Conservation (phyloP, 2,329 filamentous ascomycete genomes). For the Phialophora tarda region DNA sequence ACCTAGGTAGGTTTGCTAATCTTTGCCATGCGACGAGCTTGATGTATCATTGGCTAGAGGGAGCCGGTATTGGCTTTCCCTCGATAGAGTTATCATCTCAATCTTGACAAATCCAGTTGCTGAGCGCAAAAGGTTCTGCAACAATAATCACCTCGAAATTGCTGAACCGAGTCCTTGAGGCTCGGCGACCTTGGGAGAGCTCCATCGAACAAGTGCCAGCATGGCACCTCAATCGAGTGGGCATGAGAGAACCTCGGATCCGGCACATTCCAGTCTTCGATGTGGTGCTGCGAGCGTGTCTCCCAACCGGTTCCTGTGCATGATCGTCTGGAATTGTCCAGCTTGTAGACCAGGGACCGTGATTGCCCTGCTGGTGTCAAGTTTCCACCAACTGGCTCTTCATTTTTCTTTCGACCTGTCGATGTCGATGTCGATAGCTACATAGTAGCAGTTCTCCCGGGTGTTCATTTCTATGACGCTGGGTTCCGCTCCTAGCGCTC, state of each 20-base stretch:
- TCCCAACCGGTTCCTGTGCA: not conserved
- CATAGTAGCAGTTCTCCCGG: too few species aligned
- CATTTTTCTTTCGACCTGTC: not conserved
- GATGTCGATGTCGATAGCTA: not conserved
- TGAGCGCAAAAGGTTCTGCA: too few species aligned
- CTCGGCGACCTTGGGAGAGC: too few species aligned
- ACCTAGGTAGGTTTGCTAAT: too few species aligned
- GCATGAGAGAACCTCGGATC: not conserved
- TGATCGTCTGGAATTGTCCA: not conserved
- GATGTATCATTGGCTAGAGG: too few species aligned
- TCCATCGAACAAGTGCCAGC: too few species aligned
- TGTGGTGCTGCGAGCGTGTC: not conserved
- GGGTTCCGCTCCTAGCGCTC: not conserved
- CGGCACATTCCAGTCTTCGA: not conserved
- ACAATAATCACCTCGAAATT: too few species aligned
- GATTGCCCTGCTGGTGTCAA: not conserved
- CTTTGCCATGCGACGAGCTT: too few species aligned
- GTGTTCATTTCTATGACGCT: not conserved
- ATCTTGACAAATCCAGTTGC: too few species aligned
- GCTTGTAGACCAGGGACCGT: not conserved
- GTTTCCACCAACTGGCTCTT: not conserved
- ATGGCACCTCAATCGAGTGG: not conserved
- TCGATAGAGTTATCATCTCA: too few species aligned
- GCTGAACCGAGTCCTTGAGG: too few species aligned
- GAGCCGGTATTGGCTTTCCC: too few species aligned